Percentiles rank a stretch among this genome's conserved stretches.
Conservation (phyloP, 495 filamentous ascomycete genomes). For the Penicillium robsamsonii region DNA sequence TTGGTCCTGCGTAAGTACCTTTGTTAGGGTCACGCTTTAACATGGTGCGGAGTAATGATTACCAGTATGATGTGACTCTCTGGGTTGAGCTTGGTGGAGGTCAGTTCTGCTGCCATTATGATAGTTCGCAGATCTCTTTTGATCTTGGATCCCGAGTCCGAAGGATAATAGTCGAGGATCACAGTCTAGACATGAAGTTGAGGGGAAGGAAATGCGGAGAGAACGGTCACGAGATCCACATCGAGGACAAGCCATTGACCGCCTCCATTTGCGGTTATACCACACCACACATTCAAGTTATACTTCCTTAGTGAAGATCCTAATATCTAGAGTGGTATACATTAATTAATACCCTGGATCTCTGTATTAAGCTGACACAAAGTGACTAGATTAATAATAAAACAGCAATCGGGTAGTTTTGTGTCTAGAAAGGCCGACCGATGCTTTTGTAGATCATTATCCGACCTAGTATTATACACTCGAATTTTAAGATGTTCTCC, state of each 20-base stretch:
- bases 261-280: slow-evolving; percentile 1
- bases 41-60: slow-evolving; percentile 21
- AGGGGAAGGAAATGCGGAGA: slow-evolving; percentile 29
- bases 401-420: too few species aligned
- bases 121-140: neutral
- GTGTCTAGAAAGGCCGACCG: too few species aligned
- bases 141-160: neutral
- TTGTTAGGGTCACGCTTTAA: slow-evolving; percentile 18
- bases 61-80: slow-evolving; percentile 72
- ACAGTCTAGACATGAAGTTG: slow-evolving; percentile 14
- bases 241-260: slow-evolving; percentile 7
- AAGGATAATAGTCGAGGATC: neutral
- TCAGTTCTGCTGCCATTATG: slow-evolving; percentile 51
- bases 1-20: slow-evolving; percentile 67
- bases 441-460: too few species aligned
- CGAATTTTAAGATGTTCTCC: too few species aligned
- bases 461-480: too few species aligned
- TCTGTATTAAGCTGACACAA: too few species aligned
- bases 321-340: too few species aligned
- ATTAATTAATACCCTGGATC: too few species aligned
- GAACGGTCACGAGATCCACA: slow-evolving; percentile 17
- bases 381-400: too few species aligned
- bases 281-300: neutral
- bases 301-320: too few species aligned
- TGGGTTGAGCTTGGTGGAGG: slow-evolving; percentile 67